A percentile compares a stretch with the other conserved stretches of the same genome.
Evolutionary conservation across 495 filamentous ascomycete genomes (phyloP).

Genomic region (Neurospora africana): DNA sequence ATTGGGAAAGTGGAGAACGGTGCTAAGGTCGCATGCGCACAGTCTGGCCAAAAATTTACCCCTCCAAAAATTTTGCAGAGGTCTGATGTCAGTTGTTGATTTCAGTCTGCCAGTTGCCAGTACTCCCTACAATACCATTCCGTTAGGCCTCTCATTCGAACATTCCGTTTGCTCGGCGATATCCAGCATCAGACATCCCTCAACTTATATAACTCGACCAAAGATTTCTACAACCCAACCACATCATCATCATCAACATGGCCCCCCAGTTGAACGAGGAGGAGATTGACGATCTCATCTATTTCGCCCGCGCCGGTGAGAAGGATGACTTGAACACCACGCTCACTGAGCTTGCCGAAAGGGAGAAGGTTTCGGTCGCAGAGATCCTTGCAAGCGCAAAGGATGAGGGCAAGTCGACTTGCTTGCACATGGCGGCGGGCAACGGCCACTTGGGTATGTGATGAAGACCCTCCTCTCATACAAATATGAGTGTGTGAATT

Average conservation of each 20-base stretch:
- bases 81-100: background rate
- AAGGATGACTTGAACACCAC: conserved; percentile 53
- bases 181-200: background rate
- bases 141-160: background rate
- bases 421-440: conserved; percentile 79
- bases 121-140: background rate
- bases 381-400: conserved; percentile 54
- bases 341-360: conserved; percentile 45
- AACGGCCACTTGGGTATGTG: conserved; percentile 71
- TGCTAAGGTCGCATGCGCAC: background rate
- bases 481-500: background rate
- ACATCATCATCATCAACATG: conserved; percentile 21
- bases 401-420: conserved; percentile 61
- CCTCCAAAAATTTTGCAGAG: conserved; percentile 11
- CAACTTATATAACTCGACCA: background rate
- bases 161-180: background rate
- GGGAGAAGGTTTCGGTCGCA: conserved; percentile 40
- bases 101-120: background rate
- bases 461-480: background rate
- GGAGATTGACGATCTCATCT: conserved; percentile 79
- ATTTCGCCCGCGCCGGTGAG: conserved; percentile 68
- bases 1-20: conserved; percentile 3
- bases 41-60: background rate
- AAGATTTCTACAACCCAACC: background rate
- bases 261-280: conserved; percentile 53